Evolutionary conservation across 2,329 filamentous ascomycete species (phyloP), one percentile per base, ranked within the genome.

Genomic region (Aphanoascus verrucosus): DNA sequence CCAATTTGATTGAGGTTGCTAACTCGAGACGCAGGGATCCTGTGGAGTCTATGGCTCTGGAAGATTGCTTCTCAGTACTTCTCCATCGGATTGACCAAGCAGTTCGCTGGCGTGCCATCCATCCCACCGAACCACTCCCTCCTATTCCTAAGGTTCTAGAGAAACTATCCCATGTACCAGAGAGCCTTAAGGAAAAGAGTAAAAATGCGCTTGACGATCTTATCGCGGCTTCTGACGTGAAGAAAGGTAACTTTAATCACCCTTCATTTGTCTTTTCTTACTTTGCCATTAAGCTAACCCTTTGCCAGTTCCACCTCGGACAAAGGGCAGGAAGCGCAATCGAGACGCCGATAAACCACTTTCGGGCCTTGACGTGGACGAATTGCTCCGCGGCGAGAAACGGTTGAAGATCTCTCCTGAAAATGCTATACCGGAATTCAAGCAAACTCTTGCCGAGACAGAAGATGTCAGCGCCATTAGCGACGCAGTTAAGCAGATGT

Each of bases 341-440:
- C 80, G 81, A 59, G 83, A 94, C 31, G 71, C 78, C 0, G 78
- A 85, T 55, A 91, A 91, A 62, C 93, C 93, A 0, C 79, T 95
- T 7, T 97, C 91, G 0, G 90, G 90, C 17, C 82, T 98, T 40
- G 86, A 97, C 62, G 79, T 97, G 38, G 85, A 90, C 56, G 82
- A 82, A 3, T 79, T 97, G 1, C 81, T 97, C n/a, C 78, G 79
- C 44, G 72, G 75, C 55, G 74, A 78, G 53, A 79, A 71, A 42
- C 75, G 64, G 17, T 59, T 63, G 43, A 76, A 72, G 43, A 82
- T 86, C 54, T 78, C 80, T 7, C 66, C 78, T 0, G 77, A 84
- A 8, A 97, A 97, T 58, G 82, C 90, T 1, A 82, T 97, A 4
- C 89, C 93, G 0, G 87, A 91, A 56, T 96, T 95, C 78, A 94